phyloP scores from a whole-genome alignment of 2,329 filamentous ascomycete genomes.

The Cadophora gregata region DNA sequence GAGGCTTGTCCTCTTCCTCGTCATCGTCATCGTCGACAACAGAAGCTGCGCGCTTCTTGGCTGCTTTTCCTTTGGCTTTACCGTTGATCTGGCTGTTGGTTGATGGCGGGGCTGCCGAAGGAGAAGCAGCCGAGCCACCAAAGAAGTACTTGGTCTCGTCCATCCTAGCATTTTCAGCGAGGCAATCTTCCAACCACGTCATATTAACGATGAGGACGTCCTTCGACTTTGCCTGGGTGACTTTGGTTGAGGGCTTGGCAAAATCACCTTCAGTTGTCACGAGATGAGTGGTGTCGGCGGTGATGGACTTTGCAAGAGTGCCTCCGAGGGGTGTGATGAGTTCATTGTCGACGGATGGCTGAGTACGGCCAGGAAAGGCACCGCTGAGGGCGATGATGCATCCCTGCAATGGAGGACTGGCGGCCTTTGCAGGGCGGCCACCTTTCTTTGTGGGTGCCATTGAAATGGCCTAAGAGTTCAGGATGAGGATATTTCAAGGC shows the following conservation, averaged over 20 bases:
- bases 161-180: constrained; percentile 49
- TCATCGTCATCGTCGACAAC: constrained; percentile 25
- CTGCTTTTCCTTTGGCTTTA: constrained; percentile 22
- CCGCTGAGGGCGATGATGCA: constrained; percentile 64
- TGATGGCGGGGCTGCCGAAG: constrained; percentile 15
- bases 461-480: not conserved
- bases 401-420: constrained; percentile 51
- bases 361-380: constrained; percentile 60
- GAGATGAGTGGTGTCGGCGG: constrained; percentile 59
- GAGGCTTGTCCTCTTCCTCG: constrained; percentile 38
- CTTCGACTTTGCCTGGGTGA: constrained; percentile 48
- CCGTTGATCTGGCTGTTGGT: constrained; percentile 6
- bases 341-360: constrained; percentile 49
- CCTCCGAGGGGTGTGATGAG: constrained; percentile 54
- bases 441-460: constrained; percentile 18
- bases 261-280: constrained; percentile 61
- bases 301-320: constrained; percentile 53
- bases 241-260: constrained; percentile 56
- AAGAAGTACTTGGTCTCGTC: constrained; percentile 45
- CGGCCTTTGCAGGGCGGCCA: not conserved
- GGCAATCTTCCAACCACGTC: constrained; percentile 67
- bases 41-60: constrained; percentile 33
- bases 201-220: constrained; percentile 61
- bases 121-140: constrained; percentile 21
- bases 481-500: not conserved